Conservation (phyloP, 257 asterid genomes). For the Coffea canephora region DNA sequence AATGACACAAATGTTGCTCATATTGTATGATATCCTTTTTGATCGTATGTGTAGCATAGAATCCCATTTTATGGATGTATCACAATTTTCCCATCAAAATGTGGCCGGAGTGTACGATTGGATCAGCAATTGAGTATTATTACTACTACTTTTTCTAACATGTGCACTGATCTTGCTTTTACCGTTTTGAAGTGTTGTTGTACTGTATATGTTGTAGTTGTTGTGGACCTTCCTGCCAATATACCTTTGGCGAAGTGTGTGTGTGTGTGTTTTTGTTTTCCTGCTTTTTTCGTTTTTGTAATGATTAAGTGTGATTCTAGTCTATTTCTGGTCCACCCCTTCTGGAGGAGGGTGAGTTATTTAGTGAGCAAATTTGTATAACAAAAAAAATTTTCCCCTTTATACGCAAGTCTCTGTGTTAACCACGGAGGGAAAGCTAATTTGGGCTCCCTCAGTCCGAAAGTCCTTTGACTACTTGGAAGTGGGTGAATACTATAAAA, state of each 20-base stretch:
- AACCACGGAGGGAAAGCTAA: no score
- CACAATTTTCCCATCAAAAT: conserved; percentile 47
- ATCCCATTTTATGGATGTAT: conserved; percentile 51
- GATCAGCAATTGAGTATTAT: conserved; percentile 40
- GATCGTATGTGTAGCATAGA: conserved; percentile 25
- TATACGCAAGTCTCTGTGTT: no score
- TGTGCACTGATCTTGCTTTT: background rate
- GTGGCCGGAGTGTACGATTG: conserved; percentile 34
- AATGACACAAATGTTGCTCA: background rate
- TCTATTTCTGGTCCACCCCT: no score
- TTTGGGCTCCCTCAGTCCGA: no score
- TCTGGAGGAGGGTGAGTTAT: no score
- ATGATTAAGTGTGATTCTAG: background rate
- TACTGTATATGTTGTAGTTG: conserved; percentile 14
- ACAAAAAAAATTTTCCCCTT: no score
- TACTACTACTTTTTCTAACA: background rate
- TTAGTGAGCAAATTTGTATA: no score
- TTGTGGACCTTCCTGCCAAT: no score
- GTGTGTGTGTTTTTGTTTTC: background rate
- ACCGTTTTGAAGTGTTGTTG: background rate
- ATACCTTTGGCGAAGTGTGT: background rate
- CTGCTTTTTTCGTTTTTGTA: background rate
- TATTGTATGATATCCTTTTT: conserved; percentile 14
- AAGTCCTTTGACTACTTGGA: no score
- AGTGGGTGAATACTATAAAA: no score